Percentiles rank a stretch among this genome's conserved stretches.
phyloP scores from a whole-genome alignment of 192 early-diverging fungal species.

The Phycomyces nitens region DNA sequence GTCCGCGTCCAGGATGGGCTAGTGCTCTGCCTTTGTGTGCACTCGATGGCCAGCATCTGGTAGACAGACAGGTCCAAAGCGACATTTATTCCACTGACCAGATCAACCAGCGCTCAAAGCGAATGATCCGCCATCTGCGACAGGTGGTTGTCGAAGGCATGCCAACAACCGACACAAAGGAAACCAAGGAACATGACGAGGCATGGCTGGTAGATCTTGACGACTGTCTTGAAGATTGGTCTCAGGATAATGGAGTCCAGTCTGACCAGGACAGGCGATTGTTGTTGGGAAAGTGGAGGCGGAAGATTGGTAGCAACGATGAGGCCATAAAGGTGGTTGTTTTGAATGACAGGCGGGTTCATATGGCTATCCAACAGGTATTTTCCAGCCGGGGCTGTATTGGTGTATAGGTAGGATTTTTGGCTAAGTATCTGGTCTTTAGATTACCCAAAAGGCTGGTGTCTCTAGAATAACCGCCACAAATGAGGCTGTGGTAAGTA shows the following conservation, averaged over 20 bases:
- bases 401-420: no score
- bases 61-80: constrained; percentile 28
- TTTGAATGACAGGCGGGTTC: constrained; percentile 36
- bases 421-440: background rate
- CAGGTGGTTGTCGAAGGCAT: constrained; percentile 10
- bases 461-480: constrained; percentile 34
- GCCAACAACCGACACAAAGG: background rate
- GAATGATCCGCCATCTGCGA: constrained; percentile 28
- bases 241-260: constrained; percentile 19
- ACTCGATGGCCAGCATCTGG: constrained; percentile 13
- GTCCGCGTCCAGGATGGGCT: constrained; percentile 15
- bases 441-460: constrained; percentile 35
- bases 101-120: constrained; percentile 17
- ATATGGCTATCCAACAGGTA: constrained; percentile 23
- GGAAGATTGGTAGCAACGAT: constrained; percentile 36
- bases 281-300: constrained; percentile 34
- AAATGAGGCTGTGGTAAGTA: constrained; percentile 33
- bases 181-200: constrained; percentile 25
- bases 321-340: constrained; percentile 36
- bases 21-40: constrained; percentile 18
- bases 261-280: constrained; percentile 14
- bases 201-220: constrained; percentile 35
- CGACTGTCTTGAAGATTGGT: constrained; percentile 35
- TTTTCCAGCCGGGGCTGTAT: no score
- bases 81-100: constrained; percentile 26